Evolutionary conservation across 2,329 filamentous ascomycete genomes (phyloP), one percentile per base, ranked within the genome.

Genomic region (Ploettnerulaceae sp.): DNA sequence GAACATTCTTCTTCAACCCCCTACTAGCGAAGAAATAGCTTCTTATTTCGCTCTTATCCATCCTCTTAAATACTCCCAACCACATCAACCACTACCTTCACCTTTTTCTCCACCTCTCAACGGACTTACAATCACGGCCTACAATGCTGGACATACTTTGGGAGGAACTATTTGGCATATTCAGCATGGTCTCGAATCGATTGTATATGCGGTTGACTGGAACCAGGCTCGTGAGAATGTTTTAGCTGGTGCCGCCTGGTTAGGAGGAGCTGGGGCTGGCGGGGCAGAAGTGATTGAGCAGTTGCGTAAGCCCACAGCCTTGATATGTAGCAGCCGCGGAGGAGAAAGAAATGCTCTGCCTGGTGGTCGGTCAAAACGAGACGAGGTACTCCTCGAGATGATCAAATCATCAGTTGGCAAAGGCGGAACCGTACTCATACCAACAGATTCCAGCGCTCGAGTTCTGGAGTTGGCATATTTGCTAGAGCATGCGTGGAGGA

Each of bases 131-230:
- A 87, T 98, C 55, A 98, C 93, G 1, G 93, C 93, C 0, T 97
- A 97, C 70, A 95, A 94, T 67, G 89, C 93, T 6, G 93, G 93
- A 54, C 91, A 96, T 64, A 96, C 91, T 0, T 77, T 97, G 0
- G 93, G 93, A 65, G 93, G 93, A 46, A 97, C 93, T 18, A 95
- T 98, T 71, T 98, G 93, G 93, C 91, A 97, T 61, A 90, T 98
- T 55, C 91, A 97, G 61, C 89, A 97, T 70, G 89, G 90, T 0
- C 77, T 96, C 63, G 93, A 98, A 66, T 96, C 90, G 1, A 91
- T 98, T 32, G 90, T 98, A 1, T 97, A 98, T 61, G 91, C 93
- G 0, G 88, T 96, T 14, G 91, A 97, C 62, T 98, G 93, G 93
- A 96, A 96, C 59, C 90, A 96, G 67, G 89, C 86, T n/a, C 81